Base-by-base conservation (phyloP, 2,329 filamentous ascomycete species). In the Phoma sp. region DNA sequence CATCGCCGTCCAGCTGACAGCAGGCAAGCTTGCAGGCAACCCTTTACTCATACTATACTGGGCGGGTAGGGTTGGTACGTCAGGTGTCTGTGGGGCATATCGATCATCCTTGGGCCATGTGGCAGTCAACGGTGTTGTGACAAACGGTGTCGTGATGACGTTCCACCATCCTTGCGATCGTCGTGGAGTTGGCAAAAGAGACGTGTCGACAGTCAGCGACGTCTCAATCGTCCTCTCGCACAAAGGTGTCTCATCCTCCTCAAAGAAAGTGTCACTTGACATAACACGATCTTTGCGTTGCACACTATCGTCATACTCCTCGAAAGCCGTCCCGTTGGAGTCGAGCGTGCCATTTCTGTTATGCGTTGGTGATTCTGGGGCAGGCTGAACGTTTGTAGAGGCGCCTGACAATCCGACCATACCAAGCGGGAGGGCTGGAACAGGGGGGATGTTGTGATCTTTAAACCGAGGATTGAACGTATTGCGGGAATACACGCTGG, bases 121-220 rank as follows among this genome's bases (percentile, higher is more conserved):
- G 45, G 70, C 65, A 53, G 74, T 67, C 64, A 71, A 61, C 41
- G 74, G 61, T 57, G 78, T 71, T 47, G 70, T 67, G 22, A 74
- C 68, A 65, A 92, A 92, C 0, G 89, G 89, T 1, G 89, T 90
- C 7, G 84, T 87, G 51, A 92, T 85, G 61, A 90, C 82, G 65
- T 91, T 90, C 89, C 89, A 92, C 89, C 89, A 92, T 19, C 89
- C 89, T 56, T 82, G 81, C 24, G 87, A 88, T 51, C 81, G 82
- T 10, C 84, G 82, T 37, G 79, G 82, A 25, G 83, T 84, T 36
- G 83, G 84, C 6, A 76, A 65, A 19, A 72, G 60, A 15, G 65
- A 64, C 3, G 75, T 76, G 43, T 78, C 73, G 22, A 77, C 63
- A 41, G 69, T 61, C 38, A 76, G 47, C 43, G 80, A 73, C 15